A percentile compares a stretch with the other conserved stretches of the same genome.
phyloP scores from a whole-genome alignment of 345 rosid species.

The Barbarea vulgaris region DNA sequence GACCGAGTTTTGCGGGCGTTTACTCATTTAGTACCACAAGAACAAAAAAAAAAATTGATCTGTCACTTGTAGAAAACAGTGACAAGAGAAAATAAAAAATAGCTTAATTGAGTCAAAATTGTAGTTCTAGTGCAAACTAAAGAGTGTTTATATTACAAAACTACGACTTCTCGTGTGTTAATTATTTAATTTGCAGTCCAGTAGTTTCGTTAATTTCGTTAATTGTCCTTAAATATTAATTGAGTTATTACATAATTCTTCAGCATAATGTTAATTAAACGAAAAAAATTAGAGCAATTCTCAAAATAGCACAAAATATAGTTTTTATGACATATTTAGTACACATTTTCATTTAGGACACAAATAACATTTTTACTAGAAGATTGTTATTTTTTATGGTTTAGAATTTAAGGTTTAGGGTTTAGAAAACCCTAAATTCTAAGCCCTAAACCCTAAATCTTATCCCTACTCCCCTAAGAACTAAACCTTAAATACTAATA shows the following conservation, averaged over 20 bases:
- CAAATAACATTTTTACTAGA: no score
- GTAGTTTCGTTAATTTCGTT: background rate
- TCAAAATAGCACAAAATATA: no score
- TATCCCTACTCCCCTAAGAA: no score
- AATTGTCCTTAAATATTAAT: background rate
- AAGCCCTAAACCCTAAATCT: no score
- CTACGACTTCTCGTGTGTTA: background rate
- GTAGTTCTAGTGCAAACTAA: conserved; percentile 19
- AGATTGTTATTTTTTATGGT: no score
- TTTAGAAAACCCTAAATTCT: no score
- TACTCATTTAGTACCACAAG: conserved; percentile 18
- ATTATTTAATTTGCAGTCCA: background rate
- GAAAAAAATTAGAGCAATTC: no score
- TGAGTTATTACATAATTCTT: background rate
- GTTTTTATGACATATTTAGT: no score
- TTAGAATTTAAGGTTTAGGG: no score
- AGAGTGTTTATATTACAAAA: background rate
- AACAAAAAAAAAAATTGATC: background rate
- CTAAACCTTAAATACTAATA: no score
- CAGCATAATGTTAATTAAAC: background rate
- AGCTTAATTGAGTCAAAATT: conserved; percentile 22
- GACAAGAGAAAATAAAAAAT: background rate
- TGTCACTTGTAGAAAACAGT: background rate
- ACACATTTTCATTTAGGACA: no score
- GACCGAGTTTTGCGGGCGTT: conserved; percentile 38